Base-by-base conservation (phyloP, 306 rosid species). In the Cucurbita ficifolia region DNA sequence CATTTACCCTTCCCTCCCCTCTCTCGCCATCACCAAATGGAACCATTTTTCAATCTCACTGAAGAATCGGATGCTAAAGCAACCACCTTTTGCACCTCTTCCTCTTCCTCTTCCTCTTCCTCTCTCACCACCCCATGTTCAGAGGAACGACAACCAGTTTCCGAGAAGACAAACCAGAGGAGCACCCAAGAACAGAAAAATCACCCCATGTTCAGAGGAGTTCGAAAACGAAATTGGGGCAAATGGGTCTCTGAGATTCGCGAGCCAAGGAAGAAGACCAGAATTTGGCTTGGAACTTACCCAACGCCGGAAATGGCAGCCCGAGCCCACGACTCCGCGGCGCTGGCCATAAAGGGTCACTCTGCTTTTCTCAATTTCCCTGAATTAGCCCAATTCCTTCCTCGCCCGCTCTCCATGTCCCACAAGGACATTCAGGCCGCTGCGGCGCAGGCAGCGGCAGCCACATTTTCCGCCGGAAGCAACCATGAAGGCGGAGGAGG, bases 221-320 rank as follows among this genome's bases (percentile, higher is more conserved):
- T 92, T 12, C 76, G 98, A 43, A 90, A 77, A 92, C 83, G 98
- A 0, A 82, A 54, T 24, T 92, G 98, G 98, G 98, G 96, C 0
- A 92, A 87, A 80, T 92, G 88, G 92, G 98, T 92, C 35, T 92
- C 93, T 1, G 98, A 92, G 80, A 92, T 92, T 53, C 84, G 98
- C 0, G 96, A 92, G 79, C 98, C 98, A 11, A 88, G 86, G 56
- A 92, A 92, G 84, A 92, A 92, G 65, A 87, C 96, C 1, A 87
- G 98, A 71, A 92, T 92, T 71, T 92, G 98, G 98, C 87, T 92
- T 2, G 98, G 98, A 33, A 90, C 96, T 22, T 90, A 86, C 74
- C 85, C 91, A 0, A 90, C 93, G 1, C 86, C 98, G 9, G 96
- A 87, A 81, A 92, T 92, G 98, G 98, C 98, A 7, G 98, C 98